Evolutionary conservation across 257 asterid species (phyloP).

Genomic region (Fraxinus quadrangulata): DNA sequence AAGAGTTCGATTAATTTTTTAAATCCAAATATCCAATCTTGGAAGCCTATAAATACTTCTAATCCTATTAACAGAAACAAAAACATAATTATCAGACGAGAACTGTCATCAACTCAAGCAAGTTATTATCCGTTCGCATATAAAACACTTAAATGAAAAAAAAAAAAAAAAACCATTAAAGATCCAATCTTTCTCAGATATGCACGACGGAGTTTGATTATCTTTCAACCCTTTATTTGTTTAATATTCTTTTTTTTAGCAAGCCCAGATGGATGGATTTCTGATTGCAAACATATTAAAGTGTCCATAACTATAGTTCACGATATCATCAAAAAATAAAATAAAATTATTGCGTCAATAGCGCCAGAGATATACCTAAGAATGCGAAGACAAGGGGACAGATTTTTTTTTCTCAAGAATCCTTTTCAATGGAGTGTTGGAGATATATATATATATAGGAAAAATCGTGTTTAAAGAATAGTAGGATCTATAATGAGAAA

Average conservation of each 20-base stretch:
- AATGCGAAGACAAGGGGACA: slow-evolving; percentile 6
- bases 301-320: neutral
- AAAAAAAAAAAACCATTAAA: slow-evolving; percentile 6
- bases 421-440: slow-evolving; percentile 3
- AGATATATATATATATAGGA: too few species aligned
- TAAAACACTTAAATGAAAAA: neutral
- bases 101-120: slow-evolving; percentile 25
- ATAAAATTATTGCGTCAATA: neutral
- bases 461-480: neutral
- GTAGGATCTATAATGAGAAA: slow-evolving; percentile 8
- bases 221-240: neutral
- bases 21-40: neutral
- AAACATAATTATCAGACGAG: neutral
- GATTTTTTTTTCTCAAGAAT: slow-evolving; percentile 2
- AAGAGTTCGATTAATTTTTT: slow-evolving; percentile 1
- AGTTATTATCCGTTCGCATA: slow-evolving; percentile 9
- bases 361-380: slow-evolving; percentile 13
- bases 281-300: neutral
- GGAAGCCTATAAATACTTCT: neutral
- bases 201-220: slow-evolving; percentile 13
- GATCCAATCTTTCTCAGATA: slow-evolving; percentile 5
- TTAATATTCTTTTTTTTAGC: neutral
- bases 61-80: neutral
- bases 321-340: neutral
- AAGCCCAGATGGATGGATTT: too few species aligned